phyloP scores from a whole-genome alignment of 2,329 filamentous ascomycete genomes.

The Septoria linicola region DNA sequence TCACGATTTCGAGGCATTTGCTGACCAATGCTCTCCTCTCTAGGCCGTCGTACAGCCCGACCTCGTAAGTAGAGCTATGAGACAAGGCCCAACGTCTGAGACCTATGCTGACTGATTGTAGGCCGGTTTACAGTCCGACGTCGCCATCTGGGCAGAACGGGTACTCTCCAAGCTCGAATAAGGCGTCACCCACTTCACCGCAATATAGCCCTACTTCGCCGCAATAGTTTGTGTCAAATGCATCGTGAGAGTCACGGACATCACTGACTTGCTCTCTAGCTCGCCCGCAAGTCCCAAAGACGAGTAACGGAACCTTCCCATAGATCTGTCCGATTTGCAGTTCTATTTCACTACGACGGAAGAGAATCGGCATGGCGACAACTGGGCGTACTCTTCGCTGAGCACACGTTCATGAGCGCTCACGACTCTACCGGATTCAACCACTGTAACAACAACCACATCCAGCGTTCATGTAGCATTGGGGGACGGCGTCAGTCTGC shows the following conservation, averaged over 20 bases:
- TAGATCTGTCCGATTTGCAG: neutral
- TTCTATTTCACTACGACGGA: constrained; percentile 11
- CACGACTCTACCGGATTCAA: constrained; percentile 12
- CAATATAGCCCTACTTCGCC: constrained; percentile 56
- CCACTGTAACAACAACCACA: constrained; percentile 24
- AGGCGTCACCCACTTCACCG: constrained; percentile 48
- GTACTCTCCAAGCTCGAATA: constrained; percentile 47
- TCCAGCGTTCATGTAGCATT: constrained; percentile 26
- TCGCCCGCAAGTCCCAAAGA: neutral
- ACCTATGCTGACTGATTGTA: no score
- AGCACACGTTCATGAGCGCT: constrained; percentile 31
- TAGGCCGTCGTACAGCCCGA: constrained; percentile 39
- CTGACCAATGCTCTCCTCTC: neutral
- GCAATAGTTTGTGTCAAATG: constrained; percentile 46
- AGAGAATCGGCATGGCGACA: constrained; percentile 1
- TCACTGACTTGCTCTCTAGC: constrained; percentile 16
- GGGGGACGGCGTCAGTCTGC: constrained; percentile 19
- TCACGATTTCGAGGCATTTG: neutral
- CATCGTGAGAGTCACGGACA: no score
- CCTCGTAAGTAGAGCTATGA: constrained; percentile 23
- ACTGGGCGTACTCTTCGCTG: constrained; percentile 38
- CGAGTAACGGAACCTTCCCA: neutral
- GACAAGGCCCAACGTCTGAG: no score
- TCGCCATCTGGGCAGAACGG: constrained; percentile 17
- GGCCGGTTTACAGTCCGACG: neutral